phyloP scores from a whole-genome alignment of 306 rosid species.

The Abrus pulchellus region DNA sequence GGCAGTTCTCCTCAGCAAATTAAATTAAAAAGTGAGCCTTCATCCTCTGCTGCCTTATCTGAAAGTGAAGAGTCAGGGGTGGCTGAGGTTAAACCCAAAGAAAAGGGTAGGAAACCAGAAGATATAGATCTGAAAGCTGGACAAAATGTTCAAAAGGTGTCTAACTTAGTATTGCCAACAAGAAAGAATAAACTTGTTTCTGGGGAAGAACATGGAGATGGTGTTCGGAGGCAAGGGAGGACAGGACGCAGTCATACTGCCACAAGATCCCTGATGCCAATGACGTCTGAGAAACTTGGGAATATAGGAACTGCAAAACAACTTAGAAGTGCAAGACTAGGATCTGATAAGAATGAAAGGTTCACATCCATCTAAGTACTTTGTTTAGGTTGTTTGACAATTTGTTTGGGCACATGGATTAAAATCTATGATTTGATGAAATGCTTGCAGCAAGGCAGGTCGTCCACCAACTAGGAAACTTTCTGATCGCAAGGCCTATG shows the following conservation, averaged over 20 bases:
- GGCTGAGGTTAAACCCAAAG: constrained; percentile 81
- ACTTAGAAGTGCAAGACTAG: constrained; percentile 86
- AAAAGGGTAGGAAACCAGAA: constrained; percentile 75
- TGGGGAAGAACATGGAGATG: constrained; percentile 95
- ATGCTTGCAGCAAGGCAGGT: constrained; percentile 89
- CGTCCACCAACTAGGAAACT: constrained; percentile 98
- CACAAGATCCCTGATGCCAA: constrained; percentile 73
- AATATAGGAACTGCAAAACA: constrained; percentile 93
- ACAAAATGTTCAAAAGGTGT: constrained; percentile 75
- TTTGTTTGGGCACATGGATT: constrained; percentile 41
- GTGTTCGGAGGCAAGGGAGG: constrained; percentile 98
- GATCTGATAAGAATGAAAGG: constrained; percentile 90
- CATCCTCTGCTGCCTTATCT: constrained; percentile 80
- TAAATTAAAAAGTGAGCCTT: constrained; percentile 79
- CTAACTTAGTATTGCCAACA: constrained; percentile 66
- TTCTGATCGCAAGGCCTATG: constrained; percentile 91
- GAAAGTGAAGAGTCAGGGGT: constrained; percentile 98
- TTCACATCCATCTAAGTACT: constrained; percentile 45
- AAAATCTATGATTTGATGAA: constrained; percentile 53
- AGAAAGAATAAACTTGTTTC: constrained; percentile 80
- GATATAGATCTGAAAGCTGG: constrained; percentile 82
- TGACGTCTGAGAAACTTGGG: constrained; percentile 80
- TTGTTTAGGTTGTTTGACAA: constrained; percentile 43
- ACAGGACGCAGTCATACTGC: constrained; percentile 79
- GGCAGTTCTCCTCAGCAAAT: constrained; percentile 91